Evolutionary conservation across 108 stramenopile genomes (phyloP), one percentile per base, ranked within the genome.

Genomic region (Ochromonas danica): DNA sequence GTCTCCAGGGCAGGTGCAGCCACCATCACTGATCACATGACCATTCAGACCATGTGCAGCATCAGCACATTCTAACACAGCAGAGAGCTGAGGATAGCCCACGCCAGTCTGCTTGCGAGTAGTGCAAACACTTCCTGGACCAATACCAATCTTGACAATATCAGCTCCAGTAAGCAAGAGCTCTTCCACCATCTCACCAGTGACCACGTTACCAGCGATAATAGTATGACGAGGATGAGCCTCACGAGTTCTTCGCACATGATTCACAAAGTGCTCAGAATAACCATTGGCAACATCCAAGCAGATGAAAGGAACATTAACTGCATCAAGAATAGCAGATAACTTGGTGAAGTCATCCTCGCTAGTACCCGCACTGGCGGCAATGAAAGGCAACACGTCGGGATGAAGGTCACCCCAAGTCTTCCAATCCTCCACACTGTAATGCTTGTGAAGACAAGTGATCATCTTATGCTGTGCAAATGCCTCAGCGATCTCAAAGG

Each of bases 91-190:
- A 1, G 87, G 87, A 65, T 84, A 88, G 22, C 87, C 87, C 25
- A 88, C 87, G 40, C 87, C 87, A 0, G 87, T 88, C 78, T 88
- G 87, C 62, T 81, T 81, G 41, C 87, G 82, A 28, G 87, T 88
- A 31, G 87, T 88, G 82, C 87, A 88, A 31, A 88, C 87, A 42
- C 82, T 83, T n/a, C 87, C 85, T 25, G 85, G 78, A 17, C 78
- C 78, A 40, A 79, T 79, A 40, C 78, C 78, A 22, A 79, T 62
- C 62, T 88, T 88, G 80, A 88, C 79, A 42, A 88, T 79, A 81
- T 88, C 87, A 41, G 87, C 87, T 33, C 87, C 87, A 42, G 41
- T 74, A 36, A 88, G 67, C 79, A 85, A 78, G 31, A 88, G 83
- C 83, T 87, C 84, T 70, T 79, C 78, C 3, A 78, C 75, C 87